Percentiles rank a stretch among this genome's conserved stretches.
Evolutionary conservation across 1,139 yeast species (phyloP).

Genomic region (Blastobotrys raffinosifermentans): DNA sequence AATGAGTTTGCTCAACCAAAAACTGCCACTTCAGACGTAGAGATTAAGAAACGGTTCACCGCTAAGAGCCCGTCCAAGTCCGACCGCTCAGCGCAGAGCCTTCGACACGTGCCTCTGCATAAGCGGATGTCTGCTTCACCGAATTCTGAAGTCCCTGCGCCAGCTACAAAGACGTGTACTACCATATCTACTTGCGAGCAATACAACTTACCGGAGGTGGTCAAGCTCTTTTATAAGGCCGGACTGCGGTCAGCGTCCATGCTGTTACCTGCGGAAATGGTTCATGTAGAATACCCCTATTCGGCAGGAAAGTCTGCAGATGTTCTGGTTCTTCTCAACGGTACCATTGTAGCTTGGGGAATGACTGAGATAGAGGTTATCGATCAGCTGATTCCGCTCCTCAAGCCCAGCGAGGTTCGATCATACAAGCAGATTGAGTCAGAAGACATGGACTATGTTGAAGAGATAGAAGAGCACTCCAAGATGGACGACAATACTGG

Average conservation of each 20-base stretch:
- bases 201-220: constrained; percentile 49
- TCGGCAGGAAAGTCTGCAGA: constrained; percentile 40
- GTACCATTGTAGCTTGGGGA: constrained; percentile 82
- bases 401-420: constrained; percentile 44
- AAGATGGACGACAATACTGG: background rate
- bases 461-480: constrained; percentile 29
- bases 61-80: background rate
- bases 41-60: background rate
- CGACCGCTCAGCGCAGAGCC: background rate
- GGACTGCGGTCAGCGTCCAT: constrained; percentile 38
- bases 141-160: background rate
- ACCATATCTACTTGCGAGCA: constrained; percentile 66
- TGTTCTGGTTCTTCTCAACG: constrained; percentile 60
- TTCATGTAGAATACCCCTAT: constrained; percentile 39
- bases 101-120: background rate
- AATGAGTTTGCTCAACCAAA: too few species aligned
- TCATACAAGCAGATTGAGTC: constrained; percentile 54
- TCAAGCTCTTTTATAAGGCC: constrained; percentile 32
- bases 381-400: constrained; percentile 41
- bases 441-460: constrained; percentile 86
- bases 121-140: background rate
- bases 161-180: constrained; percentile 39
- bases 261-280: constrained; percentile 69
- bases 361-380: constrained; percentile 45
- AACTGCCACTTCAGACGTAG: too few species aligned